Evolutionary conservation across 2,329 filamentous ascomycete species (phyloP), one percentile per base, ranked within the genome.

Genomic region (Parastagonospora avenae): DNA sequence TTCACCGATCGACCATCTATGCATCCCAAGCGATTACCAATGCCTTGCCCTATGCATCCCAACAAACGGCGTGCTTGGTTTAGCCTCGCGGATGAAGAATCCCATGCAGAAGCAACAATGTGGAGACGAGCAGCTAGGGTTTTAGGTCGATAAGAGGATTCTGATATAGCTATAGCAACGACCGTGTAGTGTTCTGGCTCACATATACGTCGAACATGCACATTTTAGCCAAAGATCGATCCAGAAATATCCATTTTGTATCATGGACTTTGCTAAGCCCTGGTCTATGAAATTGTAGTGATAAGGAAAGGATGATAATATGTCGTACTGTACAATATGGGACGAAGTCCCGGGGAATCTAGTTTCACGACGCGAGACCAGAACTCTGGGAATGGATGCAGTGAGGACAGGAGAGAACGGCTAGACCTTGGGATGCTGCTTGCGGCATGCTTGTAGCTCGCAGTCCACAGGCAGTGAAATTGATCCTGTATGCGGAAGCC

Each of bases 271-370:
- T 24, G 19, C 5, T 32, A 29, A 38, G 16, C 46, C 38, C 38
- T 48, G 27, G 39, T 48, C 46, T 42, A 48, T 42, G 30, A 32
- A 12, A 14, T n/a, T 10, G 10, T 15, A 36, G 24, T 11, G 37
- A 35, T 11, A 14, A 37, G 16, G 16, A 11, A 35, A 8, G 27
- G 8, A 24, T 24, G 5, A 11, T 24, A 38, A 38, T 5, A 11
- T 9, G n/a, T 38, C 36, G 36, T 38, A 38, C 19, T n/a, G 8
- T 38, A 45, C 45, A 48, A 48, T 36, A 31, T 42, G 10, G 38
- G 27, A 29, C 15, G 12, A 10, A 27, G 10, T 9, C 8, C 10
- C 19, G 14, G 27, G 27, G 15, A 16, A n/a, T 16, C 19, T 24
- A 5, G 19, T 24, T 24, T 24, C 3, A 24, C 5, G 19, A 24